Base-by-base conservation (phyloP, 2,329 filamentous ascomycete genomes). In the Pseudopyricularia cyperi region DNA sequence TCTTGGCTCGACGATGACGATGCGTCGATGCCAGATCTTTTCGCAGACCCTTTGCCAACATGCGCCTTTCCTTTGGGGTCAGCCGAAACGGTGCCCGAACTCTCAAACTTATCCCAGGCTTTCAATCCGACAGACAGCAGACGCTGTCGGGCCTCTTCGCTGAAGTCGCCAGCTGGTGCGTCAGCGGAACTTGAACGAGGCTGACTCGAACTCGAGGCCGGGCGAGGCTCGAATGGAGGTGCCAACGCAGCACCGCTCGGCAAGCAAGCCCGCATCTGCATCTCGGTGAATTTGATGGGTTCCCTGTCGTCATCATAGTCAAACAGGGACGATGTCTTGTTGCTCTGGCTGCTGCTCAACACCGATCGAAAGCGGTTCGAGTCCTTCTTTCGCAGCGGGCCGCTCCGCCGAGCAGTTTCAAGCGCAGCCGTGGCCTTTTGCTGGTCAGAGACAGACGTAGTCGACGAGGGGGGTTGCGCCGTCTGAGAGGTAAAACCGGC, bases 221-320 rank as follows among this genome's bases (percentile, higher is more conserved):
- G 24, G 19, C 70, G 69, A 33, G 74, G 73, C 50, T 73, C 68
- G 52, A 77, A 77, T 0, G 72, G 68, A 2, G 74, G 70, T 17
- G 74, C 73, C 48, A 73, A 60, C 32, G 75, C 73, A 28, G 74
- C 73, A 52, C 65, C 67, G 42, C 68, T 68, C 1, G 73, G 71
- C 30, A 77, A 62, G 19, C 65, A 66, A 1, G 65, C 62, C 42
- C 63, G 68, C 54, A 64, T 66, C 39, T 56, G 53, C 2, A 59
- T 58, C 22, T 63, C 65, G 2, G 50, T 59, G 34, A 55, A 56
- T 46, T 54, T 56, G 4, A 59, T 55, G 12, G 56, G 52, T 7
- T 63, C 57, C 44, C 68, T 66, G 33, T 60, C 51, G 9, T 63
- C 61, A 14, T 64, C 62, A 24, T 65, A 55, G 12, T 32, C 51